phyloP scores from a whole-genome alignment of 352 stramenopile genomes.

The Globisporangium paddicum region DNA sequence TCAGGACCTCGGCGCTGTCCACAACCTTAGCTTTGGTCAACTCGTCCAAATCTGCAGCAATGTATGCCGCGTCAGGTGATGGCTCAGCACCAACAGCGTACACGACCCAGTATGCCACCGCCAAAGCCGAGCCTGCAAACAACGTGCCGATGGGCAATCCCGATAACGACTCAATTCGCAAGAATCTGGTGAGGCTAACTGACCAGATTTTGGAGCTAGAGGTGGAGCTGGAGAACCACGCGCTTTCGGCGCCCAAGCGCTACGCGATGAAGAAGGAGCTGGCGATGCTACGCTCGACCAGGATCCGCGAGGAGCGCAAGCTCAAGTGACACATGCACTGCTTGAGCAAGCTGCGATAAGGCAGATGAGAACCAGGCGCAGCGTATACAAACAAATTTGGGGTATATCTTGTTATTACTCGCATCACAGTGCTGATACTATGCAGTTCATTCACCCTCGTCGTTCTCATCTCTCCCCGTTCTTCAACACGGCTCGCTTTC shows the following conservation, averaged over 20 bases:
- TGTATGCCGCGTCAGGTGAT: neutral
- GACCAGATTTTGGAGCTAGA: slow-evolving; percentile 52
- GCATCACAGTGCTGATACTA: neutral
- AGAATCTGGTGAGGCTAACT: slow-evolving; percentile 22
- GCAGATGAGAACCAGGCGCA: neutral
- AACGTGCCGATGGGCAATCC: neutral
- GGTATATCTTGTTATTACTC: neutral
- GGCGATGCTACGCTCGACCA: slow-evolving; percentile 55
- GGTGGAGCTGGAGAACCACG: slow-evolving; percentile 50
- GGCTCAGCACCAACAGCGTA: neutral
- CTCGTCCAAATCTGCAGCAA: neutral
- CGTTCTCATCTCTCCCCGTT: neutral
- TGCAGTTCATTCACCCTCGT: neutral
- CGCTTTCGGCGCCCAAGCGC: slow-evolving; percentile 63
- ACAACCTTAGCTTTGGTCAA: neutral
- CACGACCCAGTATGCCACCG: neutral
- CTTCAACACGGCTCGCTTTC: neutral
- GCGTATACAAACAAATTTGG: neutral
- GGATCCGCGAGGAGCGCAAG: slow-evolving; percentile 49
- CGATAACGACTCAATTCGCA: neutral
- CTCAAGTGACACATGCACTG: too few relatives aligned
- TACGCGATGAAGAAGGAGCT: slow-evolving; percentile 84
- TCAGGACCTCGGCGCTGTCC: neutral
- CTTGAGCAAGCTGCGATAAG: neutral
- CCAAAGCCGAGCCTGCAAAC: neutral